Base-by-base conservation (phyloP, 495 filamentous ascomycete genomes). In the Penicillium odoratum region DNA sequence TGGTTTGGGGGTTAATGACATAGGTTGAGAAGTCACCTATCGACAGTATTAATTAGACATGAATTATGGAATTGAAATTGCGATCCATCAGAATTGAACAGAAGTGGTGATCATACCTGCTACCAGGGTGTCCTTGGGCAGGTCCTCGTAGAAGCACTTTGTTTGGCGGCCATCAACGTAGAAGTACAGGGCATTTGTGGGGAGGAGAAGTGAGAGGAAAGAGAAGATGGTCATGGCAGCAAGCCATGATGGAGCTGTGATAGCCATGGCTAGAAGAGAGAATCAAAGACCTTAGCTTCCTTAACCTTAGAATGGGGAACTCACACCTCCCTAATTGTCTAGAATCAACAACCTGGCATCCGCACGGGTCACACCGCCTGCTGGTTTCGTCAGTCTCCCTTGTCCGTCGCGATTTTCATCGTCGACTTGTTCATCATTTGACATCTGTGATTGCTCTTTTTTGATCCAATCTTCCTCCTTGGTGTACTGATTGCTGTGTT, bases 61-160 rank as follows among this genome's bases (percentile, higher is more conserved):
- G 18, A 18, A 4, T 15, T 31, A 13, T 49, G 25, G n/a, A 49
- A 33, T 18, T 49, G 26, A 9, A 18, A 47, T 47, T 40, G 38
- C 38, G 38, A 40, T 21, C 21, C 21, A 21, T 21, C 21, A 6
- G 10, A 25, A 26, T 38, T 26, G 49, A 7, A 51, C 0, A 26
- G 25, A 7, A 29, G 7, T 15, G 21, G 25, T 11, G 29, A n/a
- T 16, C 81, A 57, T 79, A 90, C 88, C 94, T 43, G 96, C 92
- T 48, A 98, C 93, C 13, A 98, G 76, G 2, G 94, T 98, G 76
- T 97, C 95, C 78, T 98, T 97, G 48, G 93, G 95, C 46, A 98
- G 84, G 74, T 98, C 95, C 80, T 98, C 94, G 77, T 89, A 97
- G 86, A 98, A 98, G 76, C 94, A 98, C 62, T 80, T 77, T 48